Percentiles rank a stretch among this genome's conserved stretches.
Evolutionary conservation across 176 grass and related monocot genomes (phyloP).

Genomic region (Chrysopogon serrulatus): DNA sequence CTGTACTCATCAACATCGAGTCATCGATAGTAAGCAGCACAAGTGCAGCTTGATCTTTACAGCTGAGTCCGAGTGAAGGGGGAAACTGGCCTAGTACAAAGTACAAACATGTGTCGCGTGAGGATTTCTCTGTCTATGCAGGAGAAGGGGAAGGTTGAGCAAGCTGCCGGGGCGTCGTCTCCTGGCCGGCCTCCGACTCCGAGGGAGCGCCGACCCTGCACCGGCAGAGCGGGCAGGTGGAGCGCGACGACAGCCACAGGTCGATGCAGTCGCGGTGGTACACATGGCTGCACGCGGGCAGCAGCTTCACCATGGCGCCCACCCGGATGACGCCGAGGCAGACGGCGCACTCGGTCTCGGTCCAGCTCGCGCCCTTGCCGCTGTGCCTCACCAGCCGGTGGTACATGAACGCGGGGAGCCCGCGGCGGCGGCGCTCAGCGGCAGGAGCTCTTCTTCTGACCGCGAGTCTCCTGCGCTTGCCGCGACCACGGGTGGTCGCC

Average conservation of each 20-base stretch:
- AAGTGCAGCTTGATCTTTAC: neutral
- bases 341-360: conserved; percentile 37
- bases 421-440: neutral
- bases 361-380: conserved; percentile 22
- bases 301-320: conserved; percentile 46
- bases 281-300: conserved; percentile 38
- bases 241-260: conserved; percentile 23
- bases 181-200: neutral
- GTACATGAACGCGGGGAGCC: conserved; percentile 30
- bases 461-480: neutral
- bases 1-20: neutral
- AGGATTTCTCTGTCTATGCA: neutral
- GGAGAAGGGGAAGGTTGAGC: neutral
- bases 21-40: neutral
- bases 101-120: neutral
- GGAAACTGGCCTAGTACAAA: neutral
- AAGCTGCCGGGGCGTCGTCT: neutral
- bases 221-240: conserved; percentile 43
- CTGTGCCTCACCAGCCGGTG: conserved; percentile 37
- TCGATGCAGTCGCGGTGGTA: conserved; percentile 48
- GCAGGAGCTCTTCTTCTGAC: neutral
- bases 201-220: neutral
- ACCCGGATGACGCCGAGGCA: conserved; percentile 40
- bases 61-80: too few relatives aligned
- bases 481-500: neutral